These are phyloP conservation scores for Erigeron philadelphicus DNA, from an alignment of 140 eudicot species.

Conservation along the genomic window DNA sequence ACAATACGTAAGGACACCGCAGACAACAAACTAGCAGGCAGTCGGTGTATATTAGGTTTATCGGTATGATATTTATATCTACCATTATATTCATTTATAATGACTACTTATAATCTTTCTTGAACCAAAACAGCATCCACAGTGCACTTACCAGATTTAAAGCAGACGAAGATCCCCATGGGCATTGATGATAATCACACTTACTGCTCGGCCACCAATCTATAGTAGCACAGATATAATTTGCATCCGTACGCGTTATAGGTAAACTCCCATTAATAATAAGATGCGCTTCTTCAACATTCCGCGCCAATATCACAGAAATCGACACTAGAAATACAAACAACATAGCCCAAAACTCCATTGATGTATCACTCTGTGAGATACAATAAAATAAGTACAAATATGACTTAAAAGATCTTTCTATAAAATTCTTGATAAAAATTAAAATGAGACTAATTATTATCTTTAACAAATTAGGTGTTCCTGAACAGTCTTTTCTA, in stretches of 20 bases:
- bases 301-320: slow-evolving; percentile 51
- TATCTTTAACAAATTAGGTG: slow-evolving; percentile 14
- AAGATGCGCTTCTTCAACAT: slow-evolving; percentile 40
- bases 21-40: not conserved
- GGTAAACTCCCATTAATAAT: slow-evolving; percentile 47
- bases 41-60: not conserved
- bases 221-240: slow-evolving; percentile 87
- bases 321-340: slow-evolving; percentile 42
- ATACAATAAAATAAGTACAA: not conserved
- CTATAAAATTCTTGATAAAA: not conserved
- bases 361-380: slow-evolving; percentile 32
- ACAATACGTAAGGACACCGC: not conserved
- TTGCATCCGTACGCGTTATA: slow-evolving; percentile 62
- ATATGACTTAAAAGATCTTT: too few relatives aligned
- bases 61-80: too few relatives aligned
- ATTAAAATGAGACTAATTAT: not conserved
- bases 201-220: slow-evolving; percentile 97
- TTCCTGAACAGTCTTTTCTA: not conserved
- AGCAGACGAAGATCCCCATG: slow-evolving; percentile 87
- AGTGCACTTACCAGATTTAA: slow-evolving; percentile 54
- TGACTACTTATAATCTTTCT: slow-evolving; percentile 10
- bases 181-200: slow-evolving; percentile 75
- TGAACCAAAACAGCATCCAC: not conserved
- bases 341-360: slow-evolving; percentile 42
- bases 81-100: slow-evolving; percentile 1